These are phyloP conservation scores for Ambrosiella beaveri DNA, from an alignment of 2,329 filamentous ascomycete genomes.

Conservation along the genomic window DNA sequence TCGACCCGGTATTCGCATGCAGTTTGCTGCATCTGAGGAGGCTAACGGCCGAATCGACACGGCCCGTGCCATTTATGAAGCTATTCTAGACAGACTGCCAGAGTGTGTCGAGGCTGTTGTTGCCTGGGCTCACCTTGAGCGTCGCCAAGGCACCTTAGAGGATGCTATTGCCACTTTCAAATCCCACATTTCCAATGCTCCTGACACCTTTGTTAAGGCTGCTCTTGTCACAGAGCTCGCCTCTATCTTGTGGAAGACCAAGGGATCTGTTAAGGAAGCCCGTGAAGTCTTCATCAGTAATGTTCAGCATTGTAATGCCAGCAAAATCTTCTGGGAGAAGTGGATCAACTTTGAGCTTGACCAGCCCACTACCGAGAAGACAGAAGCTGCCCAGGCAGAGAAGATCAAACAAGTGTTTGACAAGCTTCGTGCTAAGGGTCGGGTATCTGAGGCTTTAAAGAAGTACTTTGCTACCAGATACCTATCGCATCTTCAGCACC, in stretches of 20 bases:
- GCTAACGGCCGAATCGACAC: conserved; percentile 58
- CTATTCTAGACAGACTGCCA: conserved; percentile 59
- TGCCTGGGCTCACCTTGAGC: conserved; percentile 71
- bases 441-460: conserved; percentile 47
- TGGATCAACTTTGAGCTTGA: conserved; percentile 81
- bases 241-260: conserved; percentile 68
- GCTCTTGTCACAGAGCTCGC: conserved; percentile 82
- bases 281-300: conserved; percentile 71
- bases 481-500: conserved; percentile 66
- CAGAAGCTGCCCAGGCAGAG: conserved; percentile 47
- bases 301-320: conserved; percentile 68
- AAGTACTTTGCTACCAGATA: conserved; percentile 64
- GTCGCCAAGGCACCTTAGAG: conserved; percentile 67
- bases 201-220: conserved; percentile 66
- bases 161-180: conserved; percentile 74
- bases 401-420: conserved; percentile 70
- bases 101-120: conserved; percentile 76
- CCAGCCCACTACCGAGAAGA: conserved; percentile 51
- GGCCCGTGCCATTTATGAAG: conserved; percentile 68
- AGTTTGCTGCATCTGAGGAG: conserved; percentile 93
- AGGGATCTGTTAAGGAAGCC: conserved; percentile 63
- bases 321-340: conserved; percentile 73
- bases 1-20: conserved; percentile 63
- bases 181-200: conserved; percentile 55
- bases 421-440: conserved; percentile 55